Evolutionary conservation across 192 early-diverging fungal genomes (phyloP).

Genomic region (Podila epigama): DNA sequence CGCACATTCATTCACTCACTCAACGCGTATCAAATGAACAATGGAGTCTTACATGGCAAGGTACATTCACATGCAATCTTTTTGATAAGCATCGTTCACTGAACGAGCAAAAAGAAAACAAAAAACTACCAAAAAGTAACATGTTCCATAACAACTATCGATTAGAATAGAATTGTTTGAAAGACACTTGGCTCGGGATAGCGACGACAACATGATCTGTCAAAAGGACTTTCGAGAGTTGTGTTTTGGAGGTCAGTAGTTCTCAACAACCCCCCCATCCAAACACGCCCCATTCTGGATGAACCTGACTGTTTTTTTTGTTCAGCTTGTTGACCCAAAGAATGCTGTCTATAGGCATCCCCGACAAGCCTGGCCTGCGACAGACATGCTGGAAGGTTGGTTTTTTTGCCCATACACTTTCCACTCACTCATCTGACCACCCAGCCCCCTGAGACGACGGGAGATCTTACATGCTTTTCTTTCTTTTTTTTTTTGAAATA

Average conservation of each 20-base stretch:
- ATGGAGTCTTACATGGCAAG: conserved; percentile 49
- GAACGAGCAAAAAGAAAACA: not conserved
- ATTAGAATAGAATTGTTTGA: conserved; percentile 36
- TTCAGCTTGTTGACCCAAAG: not conserved
- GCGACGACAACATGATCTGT: conserved; percentile 12
- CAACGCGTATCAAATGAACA: no score
- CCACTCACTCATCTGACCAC: no score
- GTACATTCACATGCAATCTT: not conserved
- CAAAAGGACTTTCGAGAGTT: conserved; percentile 25
- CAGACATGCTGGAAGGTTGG: conserved; percentile 76
- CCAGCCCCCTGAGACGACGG: no score
- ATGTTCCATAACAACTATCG: not conserved
- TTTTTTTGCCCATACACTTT: no score
- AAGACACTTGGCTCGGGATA: conserved; percentile 6
- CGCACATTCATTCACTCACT: no score
- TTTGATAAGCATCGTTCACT: not conserved
- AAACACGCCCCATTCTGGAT: not conserved
- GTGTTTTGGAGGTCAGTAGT: conserved; percentile 33
- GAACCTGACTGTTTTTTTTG: not conserved
- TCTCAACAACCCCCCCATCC: no score
- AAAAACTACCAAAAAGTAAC: not conserved
- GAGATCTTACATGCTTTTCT: no score
- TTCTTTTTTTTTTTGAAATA: conserved; percentile 1
- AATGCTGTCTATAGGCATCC: conserved; percentile 63
- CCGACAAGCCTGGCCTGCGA: conserved; percentile 69